Percentiles rank a stretch among this genome's conserved stretches.
These are phyloP conservation scores for Scutellaria baicalensis DNA, from an alignment of 257 asterid species.

Conservation along the genomic window DNA sequence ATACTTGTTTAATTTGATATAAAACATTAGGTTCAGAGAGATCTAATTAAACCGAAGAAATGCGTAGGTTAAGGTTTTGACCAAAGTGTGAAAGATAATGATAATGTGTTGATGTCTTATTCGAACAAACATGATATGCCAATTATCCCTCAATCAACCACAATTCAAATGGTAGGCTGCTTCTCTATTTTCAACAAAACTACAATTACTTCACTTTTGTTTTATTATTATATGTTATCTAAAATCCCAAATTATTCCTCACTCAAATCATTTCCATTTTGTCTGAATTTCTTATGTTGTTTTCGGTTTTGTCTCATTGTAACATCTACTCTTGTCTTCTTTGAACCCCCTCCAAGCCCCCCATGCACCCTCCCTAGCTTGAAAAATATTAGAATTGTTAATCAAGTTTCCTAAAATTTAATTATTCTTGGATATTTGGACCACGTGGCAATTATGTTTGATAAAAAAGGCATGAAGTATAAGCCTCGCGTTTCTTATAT, in stretches of 20 bases:
- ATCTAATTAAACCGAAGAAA: not conserved
- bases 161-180: slow-evolving; percentile 12
- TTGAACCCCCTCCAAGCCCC: not conserved
- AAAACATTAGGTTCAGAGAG: too few species aligned
- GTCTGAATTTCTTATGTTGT: slow-evolving; percentile 22
- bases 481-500: not conserved
- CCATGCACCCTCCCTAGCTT: not conserved
- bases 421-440: too few species aligned
- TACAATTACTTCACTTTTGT: slow-evolving; percentile 35
- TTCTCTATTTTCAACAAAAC: slow-evolving; percentile 26
- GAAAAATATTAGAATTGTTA: too few species aligned
- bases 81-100: slow-evolving; percentile 20
- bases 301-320: slow-evolving; percentile 23
- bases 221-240: slow-evolving; percentile 22
- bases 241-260: slow-evolving; percentile 24
- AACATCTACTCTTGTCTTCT: slow-evolving; percentile 5
- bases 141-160: slow-evolving; percentile 44
- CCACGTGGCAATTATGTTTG: not conserved
- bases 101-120: slow-evolving; percentile 27
- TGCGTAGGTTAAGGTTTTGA: slow-evolving; percentile 9
- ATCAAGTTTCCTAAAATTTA: too few species aligned
- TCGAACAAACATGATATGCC: slow-evolving; percentile 36
- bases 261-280: slow-evolving; percentile 37
- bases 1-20: too few species aligned
- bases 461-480: not conserved